phyloP scores from a whole-genome alignment of 1,139 yeast species.

The Suhomyces anneliseae region DNA sequence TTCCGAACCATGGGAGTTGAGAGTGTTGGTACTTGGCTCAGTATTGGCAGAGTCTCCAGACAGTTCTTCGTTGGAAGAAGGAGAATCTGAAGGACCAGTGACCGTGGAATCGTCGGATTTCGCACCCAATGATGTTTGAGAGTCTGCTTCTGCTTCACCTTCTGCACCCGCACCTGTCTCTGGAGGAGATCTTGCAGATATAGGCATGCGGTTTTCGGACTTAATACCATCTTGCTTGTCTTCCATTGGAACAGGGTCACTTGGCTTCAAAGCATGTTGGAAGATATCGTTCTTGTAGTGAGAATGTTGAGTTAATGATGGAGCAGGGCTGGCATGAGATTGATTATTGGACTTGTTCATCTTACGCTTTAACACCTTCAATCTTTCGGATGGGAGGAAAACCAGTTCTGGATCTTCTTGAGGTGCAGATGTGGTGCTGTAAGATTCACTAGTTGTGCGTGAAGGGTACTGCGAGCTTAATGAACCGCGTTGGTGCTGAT shows the following conservation, averaged over 20 bases:
- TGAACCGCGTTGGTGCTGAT: conserved; percentile 1
- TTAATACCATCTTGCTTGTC: neutral
- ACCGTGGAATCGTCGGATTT: conserved; percentile 7
- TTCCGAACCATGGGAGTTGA: neutral
- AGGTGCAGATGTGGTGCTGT: neutral
- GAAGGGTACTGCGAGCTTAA: neutral
- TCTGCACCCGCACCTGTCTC: neutral
- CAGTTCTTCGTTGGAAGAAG: conserved; percentile 3
- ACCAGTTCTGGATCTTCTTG: conserved; percentile 4
- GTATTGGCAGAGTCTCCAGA: conserved; percentile 1
- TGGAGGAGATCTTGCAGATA: conserved; percentile 5
- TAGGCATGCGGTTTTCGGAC: conserved; percentile 8
- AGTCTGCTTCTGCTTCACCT: neutral
- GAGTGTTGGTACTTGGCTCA: neutral
- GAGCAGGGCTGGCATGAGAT: neutral
- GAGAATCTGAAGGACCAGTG: conserved; percentile 4
- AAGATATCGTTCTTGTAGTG: conserved; percentile 14
- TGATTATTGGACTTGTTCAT: conserved; percentile 7
- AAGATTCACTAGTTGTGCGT: neutral
- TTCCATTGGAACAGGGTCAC: conserved; percentile 21
- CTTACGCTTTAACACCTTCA: conserved; percentile 27
- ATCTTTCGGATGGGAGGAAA: conserved; percentile 29
- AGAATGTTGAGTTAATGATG: conserved; percentile 4
- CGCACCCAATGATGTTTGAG: conserved; percentile 1
- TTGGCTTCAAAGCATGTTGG: conserved; percentile 24